Base-by-base conservation (phyloP, 225 moss, liverwort and hornwort species). In the Rhytidiadelphus loreus region DNA sequence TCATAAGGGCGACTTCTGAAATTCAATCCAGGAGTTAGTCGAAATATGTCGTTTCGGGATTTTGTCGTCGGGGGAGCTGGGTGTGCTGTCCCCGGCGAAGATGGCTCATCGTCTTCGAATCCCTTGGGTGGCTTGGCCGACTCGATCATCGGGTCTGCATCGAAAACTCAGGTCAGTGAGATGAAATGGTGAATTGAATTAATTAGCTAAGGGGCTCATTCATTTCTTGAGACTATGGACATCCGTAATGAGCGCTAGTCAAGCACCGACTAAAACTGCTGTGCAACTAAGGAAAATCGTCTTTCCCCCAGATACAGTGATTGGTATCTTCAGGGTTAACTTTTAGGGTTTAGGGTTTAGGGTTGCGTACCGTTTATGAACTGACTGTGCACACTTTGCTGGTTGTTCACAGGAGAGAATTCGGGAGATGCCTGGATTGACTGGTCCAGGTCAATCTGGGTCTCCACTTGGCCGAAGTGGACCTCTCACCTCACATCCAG, bases 91-190 rank as follows among this genome's bases (percentile, higher is more conserved):
- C 96, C 96, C 43, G 97, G 96, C 62, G 89, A 95, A 73, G 96
- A 96, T 88, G 98, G 96, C 26, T 95, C 96, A 24, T 97, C 97
- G 26, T 96, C 97, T 22, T 91, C 97, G 43, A 99, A 99, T 91
- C 98, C 98, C 70, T 88, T 99, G 69, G 97, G 96, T 72, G 96
- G 97, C 78, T 92, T 99, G 82, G 98, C 97, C 41, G 95, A 97
- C 82, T 95, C 96, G 55, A 90, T 99, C 83, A 92, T 97, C 44
- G 97, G 97, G 59, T 94, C 95, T 35, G 95, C 96, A 33, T 96
- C 98, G 52, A 99, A 97, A 91, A 95, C 97, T 72, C 98, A 98
- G 96, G 98, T 96, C 52, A 43, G 92, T 92, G 75, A 60, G 41
- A 37, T 46, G 82, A 82, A 55, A 14, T 35, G 79, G 59, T 61